These are phyloP conservation scores for Aspergillus avenaceus DNA, from an alignment of 495 filamentous ascomycete genomes.

Conservation along the genomic window DNA sequence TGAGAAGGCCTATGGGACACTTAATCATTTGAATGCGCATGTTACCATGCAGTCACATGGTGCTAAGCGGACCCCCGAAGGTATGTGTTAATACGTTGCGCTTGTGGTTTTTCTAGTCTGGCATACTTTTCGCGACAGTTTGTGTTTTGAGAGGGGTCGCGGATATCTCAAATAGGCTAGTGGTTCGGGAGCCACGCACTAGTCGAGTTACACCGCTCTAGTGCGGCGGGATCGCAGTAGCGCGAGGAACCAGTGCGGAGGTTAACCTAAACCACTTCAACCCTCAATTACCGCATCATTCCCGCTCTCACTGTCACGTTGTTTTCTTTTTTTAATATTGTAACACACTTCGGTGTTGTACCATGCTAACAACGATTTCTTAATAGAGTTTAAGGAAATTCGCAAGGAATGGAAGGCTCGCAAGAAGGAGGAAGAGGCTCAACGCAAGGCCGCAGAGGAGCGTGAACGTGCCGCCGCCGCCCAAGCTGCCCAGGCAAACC, in stretches of 20 bases:
- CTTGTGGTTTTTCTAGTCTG: constrained; percentile 7
- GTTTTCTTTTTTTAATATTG: neutral
- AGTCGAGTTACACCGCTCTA: constrained; percentile 51
- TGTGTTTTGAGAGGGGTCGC: constrained; percentile 23
- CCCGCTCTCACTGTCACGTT: constrained; percentile 9
- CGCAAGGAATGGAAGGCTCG: constrained; percentile 98
- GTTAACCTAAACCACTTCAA: constrained; percentile 16
- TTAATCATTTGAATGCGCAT: constrained; percentile 95
- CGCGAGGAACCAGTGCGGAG: constrained; percentile 35
- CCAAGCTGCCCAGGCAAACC: constrained; percentile 46
- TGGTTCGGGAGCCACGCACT: constrained; percentile 31
- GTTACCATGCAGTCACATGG: constrained; percentile 98
- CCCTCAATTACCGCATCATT: constrained; percentile 7
- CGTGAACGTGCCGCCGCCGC: constrained; percentile 66
- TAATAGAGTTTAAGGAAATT: constrained; percentile 95
- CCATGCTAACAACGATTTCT: constrained; percentile 3
- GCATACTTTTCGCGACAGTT: constrained; percentile 1
- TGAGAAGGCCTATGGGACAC: constrained; percentile 94
- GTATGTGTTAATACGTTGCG: constrained; percentile 49
- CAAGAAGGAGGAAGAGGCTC: constrained; percentile 96
- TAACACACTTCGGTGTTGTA: neutral
- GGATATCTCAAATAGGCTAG: constrained; percentile 37
- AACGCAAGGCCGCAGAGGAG: constrained; percentile 88
- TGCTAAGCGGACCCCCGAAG: constrained; percentile 89
- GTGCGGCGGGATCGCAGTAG: constrained; percentile 44